phyloP scores from a whole-genome alignment of 1,284 basidiomycete species.

The Polyporus tsugae region DNA sequence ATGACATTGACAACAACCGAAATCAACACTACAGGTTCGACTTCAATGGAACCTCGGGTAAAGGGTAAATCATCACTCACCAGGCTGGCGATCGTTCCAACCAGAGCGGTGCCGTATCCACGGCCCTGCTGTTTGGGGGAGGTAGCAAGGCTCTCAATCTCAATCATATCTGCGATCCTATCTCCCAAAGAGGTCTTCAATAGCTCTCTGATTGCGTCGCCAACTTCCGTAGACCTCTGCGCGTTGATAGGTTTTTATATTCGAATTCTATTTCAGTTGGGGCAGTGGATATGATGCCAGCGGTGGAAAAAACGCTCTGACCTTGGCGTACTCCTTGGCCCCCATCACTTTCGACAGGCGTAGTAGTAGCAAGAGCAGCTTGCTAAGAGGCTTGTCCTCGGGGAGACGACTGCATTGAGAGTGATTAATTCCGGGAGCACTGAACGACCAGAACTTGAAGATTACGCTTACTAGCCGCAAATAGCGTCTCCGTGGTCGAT shows the following conservation, averaged over 20 bases:
- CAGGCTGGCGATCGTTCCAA: constrained; percentile 1
- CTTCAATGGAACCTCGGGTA: background rate
- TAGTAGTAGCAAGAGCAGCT: background rate
- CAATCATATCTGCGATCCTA: constrained; percentile 7
- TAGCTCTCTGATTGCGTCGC: background rate
- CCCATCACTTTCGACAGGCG: background rate
- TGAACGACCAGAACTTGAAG: background rate
- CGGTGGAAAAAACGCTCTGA: background rate
- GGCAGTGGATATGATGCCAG: background rate
- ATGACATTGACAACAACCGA: background rate
- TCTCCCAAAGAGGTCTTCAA: constrained; percentile 5
- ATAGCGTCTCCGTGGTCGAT: constrained; percentile 13
- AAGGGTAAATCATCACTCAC: background rate
- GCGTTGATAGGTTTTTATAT: no score
- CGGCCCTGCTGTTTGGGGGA: constrained; percentile 14
- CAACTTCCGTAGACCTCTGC: background rate
- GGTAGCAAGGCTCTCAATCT: constrained; percentile 8
- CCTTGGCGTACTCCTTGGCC: background rate
- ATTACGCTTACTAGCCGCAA: constrained; percentile 2
- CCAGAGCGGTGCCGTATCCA: constrained; percentile 21
- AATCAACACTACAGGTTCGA: background rate
- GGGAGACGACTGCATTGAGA: background rate
- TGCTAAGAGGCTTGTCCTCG: background rate
- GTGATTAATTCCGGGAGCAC: background rate
- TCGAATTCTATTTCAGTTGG: no score